phyloP scores from a whole-genome alignment of 1,284 basidiomycete genomes.

The Fomitopsis pinicola region DNA sequence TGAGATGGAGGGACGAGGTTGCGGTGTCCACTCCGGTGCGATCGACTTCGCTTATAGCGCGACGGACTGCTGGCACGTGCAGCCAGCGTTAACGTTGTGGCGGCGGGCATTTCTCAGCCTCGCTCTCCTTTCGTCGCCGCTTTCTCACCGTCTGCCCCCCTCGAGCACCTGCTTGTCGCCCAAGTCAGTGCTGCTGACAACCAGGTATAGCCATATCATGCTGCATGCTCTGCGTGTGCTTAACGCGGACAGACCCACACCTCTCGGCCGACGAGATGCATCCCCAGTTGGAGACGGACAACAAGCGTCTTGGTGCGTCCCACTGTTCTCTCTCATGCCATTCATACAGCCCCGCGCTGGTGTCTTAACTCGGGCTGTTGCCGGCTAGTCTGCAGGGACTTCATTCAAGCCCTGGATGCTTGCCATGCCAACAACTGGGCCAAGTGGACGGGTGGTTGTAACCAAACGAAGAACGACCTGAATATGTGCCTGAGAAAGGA shows the following conservation, averaged over 20 bases:
- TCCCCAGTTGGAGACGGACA: neutral
- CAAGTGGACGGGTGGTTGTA: conserved; percentile 68
- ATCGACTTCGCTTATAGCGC: conserved; percentile 18
- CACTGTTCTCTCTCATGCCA: neutral
- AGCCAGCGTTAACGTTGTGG: conserved; percentile 4
- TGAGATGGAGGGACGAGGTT: conserved; percentile 10
- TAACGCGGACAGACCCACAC: neutral
- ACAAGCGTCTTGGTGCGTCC: conserved; percentile 4
- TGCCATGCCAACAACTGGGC: conserved; percentile 62
- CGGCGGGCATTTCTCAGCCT: conserved; percentile 4
- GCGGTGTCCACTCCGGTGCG: conserved; percentile 5
- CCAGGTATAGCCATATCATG: neutral
- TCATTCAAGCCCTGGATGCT: conserved; percentile 67
- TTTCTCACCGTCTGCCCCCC: conserved; percentile 1
- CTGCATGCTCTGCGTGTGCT: neutral
- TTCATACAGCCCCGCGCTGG: conserved; percentile 14
- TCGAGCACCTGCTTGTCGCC: neutral
- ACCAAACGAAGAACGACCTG: conserved; percentile 64
- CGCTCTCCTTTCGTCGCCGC: neutral
- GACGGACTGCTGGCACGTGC: conserved; percentile 10
- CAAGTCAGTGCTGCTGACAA: neutral
- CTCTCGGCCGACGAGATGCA: conserved; percentile 2
- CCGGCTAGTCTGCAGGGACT: conserved; percentile 59
- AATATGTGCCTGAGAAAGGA: conserved; percentile 75
- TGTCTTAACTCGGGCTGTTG: conserved; percentile 6